These are phyloP conservation scores for Dictyostelium citrinum DNA, from an alignment of 78 protist species.

Conservation along the genomic window DNA sequence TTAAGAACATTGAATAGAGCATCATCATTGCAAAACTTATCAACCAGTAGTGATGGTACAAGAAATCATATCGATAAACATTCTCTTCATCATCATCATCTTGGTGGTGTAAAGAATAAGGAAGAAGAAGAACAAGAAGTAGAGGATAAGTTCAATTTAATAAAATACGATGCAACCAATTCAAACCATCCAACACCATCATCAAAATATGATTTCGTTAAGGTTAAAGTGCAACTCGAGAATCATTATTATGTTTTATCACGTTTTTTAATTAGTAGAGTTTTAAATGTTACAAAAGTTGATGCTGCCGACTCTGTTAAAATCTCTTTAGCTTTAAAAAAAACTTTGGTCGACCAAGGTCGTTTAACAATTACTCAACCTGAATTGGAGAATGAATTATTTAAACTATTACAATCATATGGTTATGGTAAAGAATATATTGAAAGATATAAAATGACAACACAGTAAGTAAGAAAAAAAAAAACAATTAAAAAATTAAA, in stretches of 20 bases:
- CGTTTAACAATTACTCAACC: constrained; percentile 39
- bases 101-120: not conserved
- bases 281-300: constrained; percentile 65
- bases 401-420: constrained; percentile 34
- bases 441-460: constrained; percentile 68
- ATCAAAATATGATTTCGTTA: constrained; percentile 75
- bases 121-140: not conserved
- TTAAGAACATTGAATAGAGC: constrained; percentile 67
- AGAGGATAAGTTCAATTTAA: constrained; percentile 52
- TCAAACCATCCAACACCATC: constrained; percentile 58
- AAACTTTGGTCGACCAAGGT: constrained; percentile 66
- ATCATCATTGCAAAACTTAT: constrained; percentile 60
- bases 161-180: constrained; percentile 35
- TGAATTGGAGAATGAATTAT: constrained; percentile 56
- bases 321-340: constrained; percentile 53
- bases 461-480: constrained; percentile 26
- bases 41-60: not conserved
- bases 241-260: constrained; percentile 74
- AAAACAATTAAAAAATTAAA: not conserved
- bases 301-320: constrained; percentile 78
- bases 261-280: constrained; percentile 50
- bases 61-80: not conserved
- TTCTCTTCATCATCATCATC: too few species aligned
- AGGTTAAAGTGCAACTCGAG: constrained; percentile 54
- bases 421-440: constrained; percentile 76